These are phyloP conservation scores for Talaromyces marneffei DNA, from an alignment of 2,329 filamentous ascomycete genomes.

Conservation along the genomic window DNA sequence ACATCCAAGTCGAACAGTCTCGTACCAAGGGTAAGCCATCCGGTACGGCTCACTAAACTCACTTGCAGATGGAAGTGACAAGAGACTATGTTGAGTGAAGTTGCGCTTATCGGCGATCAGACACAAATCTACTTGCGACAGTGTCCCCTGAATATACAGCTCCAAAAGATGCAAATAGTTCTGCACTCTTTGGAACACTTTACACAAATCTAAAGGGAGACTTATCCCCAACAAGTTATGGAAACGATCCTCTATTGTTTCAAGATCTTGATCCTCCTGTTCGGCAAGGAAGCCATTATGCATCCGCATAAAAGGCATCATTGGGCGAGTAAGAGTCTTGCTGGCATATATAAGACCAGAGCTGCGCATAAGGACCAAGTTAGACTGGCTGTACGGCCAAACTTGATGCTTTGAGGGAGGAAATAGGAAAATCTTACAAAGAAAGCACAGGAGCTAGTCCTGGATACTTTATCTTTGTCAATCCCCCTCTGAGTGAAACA, in stretches of 20 bases:
- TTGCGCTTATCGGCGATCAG: not conserved
- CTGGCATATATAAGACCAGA: not conserved
- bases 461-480: not conserved
- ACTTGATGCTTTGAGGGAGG: not conserved
- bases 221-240: not conserved
- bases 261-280: not conserved
- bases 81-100: not conserved
- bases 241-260: not conserved
- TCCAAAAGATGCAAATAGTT: not conserved
- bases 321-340: not conserved
- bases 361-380: not conserved
- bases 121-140: not conserved
- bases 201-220: not conserved
- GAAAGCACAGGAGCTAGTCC: not conserved
- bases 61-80: not conserved
- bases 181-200: not conserved
- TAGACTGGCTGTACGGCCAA: too few relatives aligned
- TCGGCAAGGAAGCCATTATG: not conserved
- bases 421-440: not conserved
- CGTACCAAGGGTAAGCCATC: not conserved
- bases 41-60: not conserved
- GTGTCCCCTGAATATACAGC: not conserved
- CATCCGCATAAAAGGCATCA: not conserved
- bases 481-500: not conserved
- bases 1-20: not conserved